Evolutionary conservation across 2,329 filamentous ascomycete genomes (phyloP).

Genomic region (Fusarium secorum): DNA sequence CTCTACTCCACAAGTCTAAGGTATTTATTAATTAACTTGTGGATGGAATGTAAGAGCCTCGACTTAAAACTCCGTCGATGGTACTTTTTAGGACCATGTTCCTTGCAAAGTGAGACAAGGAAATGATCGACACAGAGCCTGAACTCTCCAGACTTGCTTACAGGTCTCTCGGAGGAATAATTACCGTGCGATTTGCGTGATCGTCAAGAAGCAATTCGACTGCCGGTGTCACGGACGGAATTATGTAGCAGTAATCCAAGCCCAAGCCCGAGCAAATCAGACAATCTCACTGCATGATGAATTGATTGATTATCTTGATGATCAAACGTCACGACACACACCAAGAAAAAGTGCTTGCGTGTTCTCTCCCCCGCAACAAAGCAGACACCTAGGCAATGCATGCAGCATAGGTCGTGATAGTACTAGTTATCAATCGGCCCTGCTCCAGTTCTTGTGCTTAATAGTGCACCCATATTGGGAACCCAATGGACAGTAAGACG

Average conservation of each 20-base stretch:
- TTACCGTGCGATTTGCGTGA: slow-evolving; percentile 21
- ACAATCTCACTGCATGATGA: neutral
- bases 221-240: slow-evolving; percentile 14
- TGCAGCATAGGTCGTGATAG: slow-evolving; percentile 4
- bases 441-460: slow-evolving; percentile 18
- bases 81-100: neutral
- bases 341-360: neutral
- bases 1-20: neutral
- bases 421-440: slow-evolving; percentile 26
- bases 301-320: slow-evolving; percentile 31
- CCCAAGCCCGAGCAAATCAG: neutral
- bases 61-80: neutral
- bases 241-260: neutral
- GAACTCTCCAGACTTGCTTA: slow-evolving; percentile 1
- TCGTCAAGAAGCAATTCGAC: slow-evolving; percentile 11
- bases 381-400: neutral
- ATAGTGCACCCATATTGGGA: slow-evolving; percentile 11
- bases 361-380: slow-evolving; percentile 3
- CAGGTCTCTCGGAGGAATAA: slow-evolving; percentile 16
- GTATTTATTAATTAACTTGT: neutral
- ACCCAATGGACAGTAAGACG: slow-evolving; percentile 28
- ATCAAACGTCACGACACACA: slow-evolving; percentile 13
- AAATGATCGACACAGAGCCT: slow-evolving; percentile 17
- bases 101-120: neutral
- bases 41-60: neutral